Evolutionary conservation across 139 green algal species (phyloP), one percentile per base, ranked within the genome.

Genomic region (Limnomonas spitsbergensis): DNA sequence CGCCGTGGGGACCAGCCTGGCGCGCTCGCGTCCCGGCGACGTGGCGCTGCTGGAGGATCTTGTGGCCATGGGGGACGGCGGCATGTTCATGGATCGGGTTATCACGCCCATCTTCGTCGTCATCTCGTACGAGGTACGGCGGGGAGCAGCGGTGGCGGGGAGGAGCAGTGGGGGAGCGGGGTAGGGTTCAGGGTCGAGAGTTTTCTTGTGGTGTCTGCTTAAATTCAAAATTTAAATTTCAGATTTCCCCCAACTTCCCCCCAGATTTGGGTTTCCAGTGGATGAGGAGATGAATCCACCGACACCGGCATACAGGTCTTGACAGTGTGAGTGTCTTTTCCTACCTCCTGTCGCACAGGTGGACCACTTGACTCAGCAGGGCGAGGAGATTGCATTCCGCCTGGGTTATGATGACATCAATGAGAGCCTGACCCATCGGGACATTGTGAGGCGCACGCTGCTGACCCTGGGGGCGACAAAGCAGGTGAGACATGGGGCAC

Each of bases 361-460:
- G 69, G 69, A 75, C 37, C 9, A 75, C 69, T 29, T 75, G 36
- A n/a, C 37, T 14, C 7, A 27, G 31, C 29, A 75, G 61, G 84
- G 80, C 2, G 39, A 77, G 40, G 88, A 92, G 69, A 84, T 91
- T 34, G 74, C 78, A 4, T 69, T 66, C 4, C 77, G 91, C 38
- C 77, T 91, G 66, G 90, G 88, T 3, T 95, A 95, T 76, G 88
- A 93, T 72, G 91, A 95, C 77, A 74, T 91, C 31, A 95, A 95
- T 73, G 91, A 95, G 81, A 90, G 80, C 69, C 86, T 95, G 69
- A 76, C 74, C 61, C 66, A 71, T 6, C 40, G 52, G 7, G 52
- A 56, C 47, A 75, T 81, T 14, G 66, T 86, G 40, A 1, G 24
- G 6, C 2, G 31, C 27, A 72, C 73, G 36, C 72, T 86, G 7